Evolutionary conservation across 2,329 filamentous ascomycete genomes (phyloP), one percentile per base, ranked within the genome.

Genomic region (Stagonosporopsis chrysanthemi): DNA sequence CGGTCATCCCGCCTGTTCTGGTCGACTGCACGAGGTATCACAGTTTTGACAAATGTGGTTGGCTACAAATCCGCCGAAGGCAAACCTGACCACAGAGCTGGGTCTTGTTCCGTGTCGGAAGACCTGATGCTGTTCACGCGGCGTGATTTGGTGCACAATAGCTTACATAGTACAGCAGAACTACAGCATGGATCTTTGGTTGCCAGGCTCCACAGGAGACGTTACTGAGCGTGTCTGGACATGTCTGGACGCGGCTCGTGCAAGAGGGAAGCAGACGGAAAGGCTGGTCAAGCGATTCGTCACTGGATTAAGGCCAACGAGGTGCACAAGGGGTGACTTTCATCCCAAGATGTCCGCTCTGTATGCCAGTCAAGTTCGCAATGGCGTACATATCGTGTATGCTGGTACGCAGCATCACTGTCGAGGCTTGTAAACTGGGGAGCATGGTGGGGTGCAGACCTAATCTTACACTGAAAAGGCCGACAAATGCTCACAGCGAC

Each of bases 1-100:
- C 44, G 43, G 38, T 44, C 48, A 44, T 57, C 54, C 31, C 54
- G 31, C 48, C 45, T 19, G 40, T 45, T 52, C 38, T 47, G 42
- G 44, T 44, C 48, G 14, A 48, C 54, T 52, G 47, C 48, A 52
- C 38, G 26, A 43, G 14, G 44, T 17, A 41, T 48, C 54, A 44
- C 54, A 15, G 43, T 39, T 39, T 6, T n/a, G 38, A 19, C 42
- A 12, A 9, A 28, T 48, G 38, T 57, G 54, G 50, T 35, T 52
- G 54, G 54, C 48, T 40, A 42, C 19, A 14, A 57, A 29, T 19
- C 42, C 31, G 48, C 48, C 38, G 28, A 24, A 31, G 33, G 49
- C 17, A 19, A 44, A 38, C 6, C 43, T 41, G 33, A 40, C 48
- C 43, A 49, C 26, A 8, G 39, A 12, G 36, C 54, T 52, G 48